A percentile compares a stretch with the other conserved stretches of the same genome.
phyloP scores from a whole-genome alignment of 169 alveolate species.

The Plasmodium billcollinsi region DNA sequence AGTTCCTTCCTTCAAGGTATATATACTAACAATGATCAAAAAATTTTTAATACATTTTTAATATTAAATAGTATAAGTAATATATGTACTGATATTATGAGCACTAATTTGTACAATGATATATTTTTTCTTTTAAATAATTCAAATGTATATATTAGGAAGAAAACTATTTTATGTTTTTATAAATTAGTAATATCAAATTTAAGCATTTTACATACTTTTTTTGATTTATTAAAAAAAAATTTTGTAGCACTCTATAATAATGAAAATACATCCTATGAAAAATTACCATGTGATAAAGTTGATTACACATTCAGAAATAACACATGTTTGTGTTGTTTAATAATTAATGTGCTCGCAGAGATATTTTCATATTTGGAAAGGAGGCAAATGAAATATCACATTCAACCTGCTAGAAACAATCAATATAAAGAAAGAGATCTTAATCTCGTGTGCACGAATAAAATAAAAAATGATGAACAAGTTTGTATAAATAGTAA shows the following conservation, averaged over 20 bases:
- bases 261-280: constrained; percentile 30
- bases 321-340: constrained; percentile 41
- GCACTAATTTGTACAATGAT: constrained; percentile 28
- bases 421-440: neutral
- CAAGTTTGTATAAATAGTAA: no score
- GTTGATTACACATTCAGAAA: neutral
- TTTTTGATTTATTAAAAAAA: constrained; percentile 31
- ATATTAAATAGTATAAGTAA: constrained; percentile 51
- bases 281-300: constrained; percentile 4
- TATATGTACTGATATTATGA: constrained; percentile 56
- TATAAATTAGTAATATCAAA: constrained; percentile 32
- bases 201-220: constrained; percentile 20
- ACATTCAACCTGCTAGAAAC: neutral
- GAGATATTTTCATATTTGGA: constrained; percentile 41
- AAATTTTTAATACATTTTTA: constrained; percentile 30
- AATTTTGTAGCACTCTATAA: constrained; percentile 21
- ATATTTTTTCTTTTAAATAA: constrained; percentile 30
- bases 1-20: neutral
- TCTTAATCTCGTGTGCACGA: no score
- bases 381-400: neutral
- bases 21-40: constrained; percentile 1
- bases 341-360: constrained; percentile 45
- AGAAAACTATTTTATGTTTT: constrained; percentile 37
- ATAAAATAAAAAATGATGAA: no score
- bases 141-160: constrained; percentile 29